A percentile compares a stretch with the other conserved stretches of the same genome.
Evolutionary conservation across 2,329 filamentous ascomycete species (phyloP).

Genomic region (Graphilbum ipis-grandicollis): DNA sequence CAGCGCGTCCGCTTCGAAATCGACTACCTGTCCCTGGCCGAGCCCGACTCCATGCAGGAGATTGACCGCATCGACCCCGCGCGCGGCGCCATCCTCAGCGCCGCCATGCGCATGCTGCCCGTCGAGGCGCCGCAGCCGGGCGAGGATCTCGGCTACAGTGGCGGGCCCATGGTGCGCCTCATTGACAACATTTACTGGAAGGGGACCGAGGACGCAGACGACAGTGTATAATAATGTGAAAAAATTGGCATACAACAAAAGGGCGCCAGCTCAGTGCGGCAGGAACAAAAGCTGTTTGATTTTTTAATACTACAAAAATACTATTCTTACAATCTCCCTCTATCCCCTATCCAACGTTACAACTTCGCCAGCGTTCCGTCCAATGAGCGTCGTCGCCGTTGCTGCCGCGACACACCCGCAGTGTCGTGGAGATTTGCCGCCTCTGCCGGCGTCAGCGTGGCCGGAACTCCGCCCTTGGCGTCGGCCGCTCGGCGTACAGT

Average conservation of each 20-base stretch:
- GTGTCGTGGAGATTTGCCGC: constrained; percentile 22
- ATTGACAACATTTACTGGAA: constrained; percentile 73
- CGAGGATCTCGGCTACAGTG: constrained; percentile 59
- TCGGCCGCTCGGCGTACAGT: constrained; percentile 21
- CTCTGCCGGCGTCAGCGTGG: constrained; percentile 33
- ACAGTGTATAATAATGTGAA: no score
- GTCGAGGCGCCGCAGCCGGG: constrained; percentile 51
- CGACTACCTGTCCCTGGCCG: constrained; percentile 83
- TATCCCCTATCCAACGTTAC: no score
- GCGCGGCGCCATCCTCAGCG: constrained; percentile 70
- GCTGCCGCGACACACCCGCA: constrained; percentile 18
- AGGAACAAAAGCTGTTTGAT: no score
- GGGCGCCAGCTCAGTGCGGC: no score
- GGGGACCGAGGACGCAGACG: background rate
- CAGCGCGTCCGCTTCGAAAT: constrained; percentile 60
- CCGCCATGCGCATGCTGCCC: constrained; percentile 77
- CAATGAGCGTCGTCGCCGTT: background rate
- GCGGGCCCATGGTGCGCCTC: constrained; percentile 61
- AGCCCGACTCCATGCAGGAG: constrained; percentile 71
- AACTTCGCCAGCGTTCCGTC: no score
- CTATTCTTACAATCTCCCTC: no score
- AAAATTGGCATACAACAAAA: no score
- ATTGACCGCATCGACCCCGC: constrained; percentile 48
- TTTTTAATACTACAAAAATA: no score
- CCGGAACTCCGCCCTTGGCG: constrained; percentile 16